Base-by-base conservation (phyloP, 371 early-diverging fungal genomes). In the Mortierella sp. region DNA sequence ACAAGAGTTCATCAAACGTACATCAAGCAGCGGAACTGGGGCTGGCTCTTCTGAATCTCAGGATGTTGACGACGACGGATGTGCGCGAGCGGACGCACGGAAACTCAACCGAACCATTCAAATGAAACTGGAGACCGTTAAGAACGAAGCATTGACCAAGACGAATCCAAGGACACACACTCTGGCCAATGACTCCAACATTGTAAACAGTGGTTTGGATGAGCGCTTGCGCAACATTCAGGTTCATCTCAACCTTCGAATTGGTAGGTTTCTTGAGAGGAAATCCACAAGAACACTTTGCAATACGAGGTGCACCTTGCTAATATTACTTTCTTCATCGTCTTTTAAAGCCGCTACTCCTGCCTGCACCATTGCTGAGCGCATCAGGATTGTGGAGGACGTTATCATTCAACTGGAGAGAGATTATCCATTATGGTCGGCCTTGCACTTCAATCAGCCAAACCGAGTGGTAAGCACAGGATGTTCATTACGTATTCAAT, bases 101-200 rank as follows among this genome's bases (percentile, higher is more conserved):
- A 90, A 89, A 64, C 84, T 94, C 39, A 92, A 94, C 66, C 81
- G 94, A 10, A 90, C 86, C 18, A 88, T 92, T 31, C 94, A 94
- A 78, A 94, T 94, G 94, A 91, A 89, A 58, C 84, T 89, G 67
- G 91, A 91, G 54, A 83, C 91, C 28, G 91, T 89, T 23, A 87
- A 90, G 60, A 92, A 94, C 58, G 88, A 88, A 53, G 91, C 90
- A 34, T 87, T 89, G n/a, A 90, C 92, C 39, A 72, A 91, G 28
- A 89, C 89, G 21, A 81, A 91, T 19, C 90, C 90, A 39, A 80
- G 56, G 43, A 54, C 61, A 19, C 59, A 50, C 47, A 26, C 67
- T 18, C 67, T 61, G 24, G 54, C 45, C 16, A 82, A 57, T 14
- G 65, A 67, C 14, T 30, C 27, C 19, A 62, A 57, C 16, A 54